These are phyloP conservation scores for Rhynchospora breviuscula DNA, from an alignment of 176 grass and related monocot species.

Conservation along the genomic window DNA sequence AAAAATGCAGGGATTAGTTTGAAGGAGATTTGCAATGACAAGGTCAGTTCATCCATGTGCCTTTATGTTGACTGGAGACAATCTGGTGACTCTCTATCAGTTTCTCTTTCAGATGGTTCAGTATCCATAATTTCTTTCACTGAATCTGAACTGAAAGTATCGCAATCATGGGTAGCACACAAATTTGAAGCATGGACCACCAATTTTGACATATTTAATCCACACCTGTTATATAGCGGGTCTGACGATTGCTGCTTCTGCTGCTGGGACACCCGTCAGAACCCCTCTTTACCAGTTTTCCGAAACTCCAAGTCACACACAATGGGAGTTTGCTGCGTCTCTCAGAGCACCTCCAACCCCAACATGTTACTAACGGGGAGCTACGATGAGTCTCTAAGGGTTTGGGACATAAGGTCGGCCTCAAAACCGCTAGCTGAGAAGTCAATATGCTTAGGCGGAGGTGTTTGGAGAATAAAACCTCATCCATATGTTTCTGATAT, in stretches of 20 bases:
- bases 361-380: constrained; percentile 78
- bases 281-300: constrained; percentile 45
- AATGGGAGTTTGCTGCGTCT: constrained; percentile 87
- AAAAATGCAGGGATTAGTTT: constrained; percentile 46
- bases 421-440: constrained; percentile 57
- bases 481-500: constrained; percentile 52
- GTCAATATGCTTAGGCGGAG: constrained; percentile 71
- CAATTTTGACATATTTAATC: constrained; percentile 56
- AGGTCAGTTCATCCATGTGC: constrained; percentile 83
- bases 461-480: constrained; percentile 94
- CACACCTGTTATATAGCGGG: constrained; percentile 69
- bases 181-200: constrained; percentile 88
- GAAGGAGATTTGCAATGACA: constrained; percentile 38
- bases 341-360: constrained; percentile 49
- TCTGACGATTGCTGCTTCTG: constrained; percentile 81
- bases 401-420: constrained; percentile 86
- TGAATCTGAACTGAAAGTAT: constrained; percentile 53
- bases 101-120: constrained; percentile 82
- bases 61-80: constrained; percentile 74
- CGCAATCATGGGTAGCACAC: constrained; percentile 69
- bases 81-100: constrained; percentile 39
- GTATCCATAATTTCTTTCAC: constrained; percentile 57
- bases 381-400: constrained; percentile 89
- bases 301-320: constrained; percentile 59
- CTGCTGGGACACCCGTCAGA: constrained; percentile 79